A percentile compares a stretch with the other conserved stretches of the same genome.
Evolutionary conservation across 2,329 filamentous ascomycete species (phyloP).

Genomic region (Geosmithia morbida): DNA sequence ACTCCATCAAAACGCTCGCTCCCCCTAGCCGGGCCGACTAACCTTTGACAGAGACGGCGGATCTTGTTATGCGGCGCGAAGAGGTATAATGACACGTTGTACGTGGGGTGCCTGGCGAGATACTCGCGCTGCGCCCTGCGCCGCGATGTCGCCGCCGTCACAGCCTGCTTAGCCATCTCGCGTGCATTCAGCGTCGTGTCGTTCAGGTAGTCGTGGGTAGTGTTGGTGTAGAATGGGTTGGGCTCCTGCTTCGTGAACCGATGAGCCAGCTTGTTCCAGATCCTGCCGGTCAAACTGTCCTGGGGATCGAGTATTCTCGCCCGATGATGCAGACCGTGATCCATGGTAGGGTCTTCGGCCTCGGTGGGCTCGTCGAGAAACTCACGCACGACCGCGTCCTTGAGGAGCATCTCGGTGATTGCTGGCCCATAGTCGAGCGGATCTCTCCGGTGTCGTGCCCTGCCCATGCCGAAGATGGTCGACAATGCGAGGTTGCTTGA

Average conservation of each 20-base stretch:
- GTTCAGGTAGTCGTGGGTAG: slow-evolving; percentile 54
- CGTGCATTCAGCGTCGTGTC: slow-evolving; percentile 65
- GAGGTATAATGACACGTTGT: slow-evolving; percentile 84
- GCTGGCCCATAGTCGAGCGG: slow-evolving; percentile 85
- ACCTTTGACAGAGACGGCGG: slow-evolving; percentile 68
- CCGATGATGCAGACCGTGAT: slow-evolving; percentile 15
- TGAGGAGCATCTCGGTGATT: slow-evolving; percentile 89
- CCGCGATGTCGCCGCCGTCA: slow-evolving; percentile 66
- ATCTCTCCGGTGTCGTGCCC: slow-evolving; percentile 51
- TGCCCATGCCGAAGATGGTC: slow-evolving; percentile 51
- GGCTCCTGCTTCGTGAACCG: slow-evolving; percentile 55
- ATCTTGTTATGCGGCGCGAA: slow-evolving; percentile 69
- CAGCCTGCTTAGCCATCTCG: slow-evolving; percentile 80
- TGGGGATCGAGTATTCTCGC: slow-evolving; percentile 27
- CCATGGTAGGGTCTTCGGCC: slow-evolving; percentile 14
- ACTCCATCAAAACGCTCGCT: slow-evolving; percentile 78
- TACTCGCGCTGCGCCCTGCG: slow-evolving; percentile 88
- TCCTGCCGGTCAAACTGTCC: slow-evolving; percentile 41
- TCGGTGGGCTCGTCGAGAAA: slow-evolving; percentile 58
- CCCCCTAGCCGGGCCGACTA: slow-evolving; percentile 85
- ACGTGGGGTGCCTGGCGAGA: slow-evolving; percentile 69
- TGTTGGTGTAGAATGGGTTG: slow-evolving; percentile 85
- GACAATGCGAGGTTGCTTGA: slow-evolving; percentile 63
- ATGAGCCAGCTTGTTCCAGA: slow-evolving; percentile 46
- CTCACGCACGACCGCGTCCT: slow-evolving; percentile 87